Base-by-base conservation (phyloP, 2,329 filamentous ascomycete genomes). In the Diplodia seriata region DNA sequence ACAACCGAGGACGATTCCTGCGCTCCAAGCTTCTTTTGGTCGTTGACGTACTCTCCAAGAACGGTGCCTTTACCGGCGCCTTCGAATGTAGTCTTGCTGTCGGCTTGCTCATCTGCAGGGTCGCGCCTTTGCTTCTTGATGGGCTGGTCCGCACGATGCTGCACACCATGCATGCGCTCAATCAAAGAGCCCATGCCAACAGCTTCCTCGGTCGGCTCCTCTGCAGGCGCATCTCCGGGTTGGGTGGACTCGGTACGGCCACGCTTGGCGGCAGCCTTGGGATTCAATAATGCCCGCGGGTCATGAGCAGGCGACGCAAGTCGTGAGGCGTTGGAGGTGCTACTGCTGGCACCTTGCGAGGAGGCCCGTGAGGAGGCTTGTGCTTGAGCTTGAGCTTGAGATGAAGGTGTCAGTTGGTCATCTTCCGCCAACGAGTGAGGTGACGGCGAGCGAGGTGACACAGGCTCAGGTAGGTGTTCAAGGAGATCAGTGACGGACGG, bases 131-230 rank as follows among this genome's bases (percentile, higher is more conserved):
- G 81, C 14, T 68, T 59, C 75, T 88, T 93, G 65, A 88, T 80
- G 63, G 91, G 87, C 74, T 77, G 83, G 70, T 74, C 82, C 73
- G 83, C 82, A 31, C 93, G 90, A 63, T 90, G 85, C 71, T 91
- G 86, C 15, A 96, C 86, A 71, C 90, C 89, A 76, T 94, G 92
- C 76, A 93, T 84, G 38, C 88, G 86, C 77, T 96, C 92, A 55
- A 97, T 87, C 81, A 93, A 87, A 67, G 81, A 80, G 11, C 85
- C 83, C 71, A 87, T 84, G 31, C 87, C 86, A 18, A 66, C 49
- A 14, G 69, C 66, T 8, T 74, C 73, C 4, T 73, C 70, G 1
- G 18, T 14, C 18, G 50, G 15, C 3, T 36, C 40, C 26, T 18
- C 36, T 3, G 18, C 26, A 2, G 53, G 14, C 9, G 33, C 29